Base-by-base conservation (phyloP, 495 filamentous ascomycete species). In the Annulohypoxylon nitens region DNA sequence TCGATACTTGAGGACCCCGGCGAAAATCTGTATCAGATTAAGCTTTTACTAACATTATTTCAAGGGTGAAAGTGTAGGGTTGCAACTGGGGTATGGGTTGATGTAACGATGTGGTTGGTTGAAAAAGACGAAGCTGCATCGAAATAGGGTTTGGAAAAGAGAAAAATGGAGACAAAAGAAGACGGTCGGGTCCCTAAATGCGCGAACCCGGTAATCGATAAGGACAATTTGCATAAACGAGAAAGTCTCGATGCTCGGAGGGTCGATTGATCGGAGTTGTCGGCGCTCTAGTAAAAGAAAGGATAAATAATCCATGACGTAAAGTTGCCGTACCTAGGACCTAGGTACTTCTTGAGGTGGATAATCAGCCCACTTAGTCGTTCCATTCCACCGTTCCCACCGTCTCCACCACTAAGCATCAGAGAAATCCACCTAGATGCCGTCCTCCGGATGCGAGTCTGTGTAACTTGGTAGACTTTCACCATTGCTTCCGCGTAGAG, bases 351-450 rank as follows among this genome's bases (percentile, higher is more conserved):
- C 43, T 10, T 45, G 12, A 8, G 36, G 23, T 26, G 36, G 51
- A 39, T 14, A 66, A 73, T 73, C 70, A 73, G 70, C 70, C 70
- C 70, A 73, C 54, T 47, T 11, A 33, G 64, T 68, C 60, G 64
- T 47, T 36, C 61, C 70, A 73, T 67, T 61, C 47, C 36, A 61
- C 14, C 57, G 23, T 36, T 34, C 30, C 30, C 30, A 30, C 30
- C 20, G 20, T 23, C 20, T 41, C 64, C 11, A 37, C 64, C 58
- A 68, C 54, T 45, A 45, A 45, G 41, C 14, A 2, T 51, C 58
- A 68, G 33, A 61, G 55, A 61, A 33, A 65, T 16, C 64, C 58
- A 68, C 54, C 61, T 57, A 61, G 33, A 69, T 55, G 30, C 57
- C 70, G 64, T 20, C 6, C 64, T 61, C 61, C 71, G 58, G 57